phyloP scores from a whole-genome alignment of 2,329 filamentous ascomycete genomes.

The Lachnellula occidentalis region DNA sequence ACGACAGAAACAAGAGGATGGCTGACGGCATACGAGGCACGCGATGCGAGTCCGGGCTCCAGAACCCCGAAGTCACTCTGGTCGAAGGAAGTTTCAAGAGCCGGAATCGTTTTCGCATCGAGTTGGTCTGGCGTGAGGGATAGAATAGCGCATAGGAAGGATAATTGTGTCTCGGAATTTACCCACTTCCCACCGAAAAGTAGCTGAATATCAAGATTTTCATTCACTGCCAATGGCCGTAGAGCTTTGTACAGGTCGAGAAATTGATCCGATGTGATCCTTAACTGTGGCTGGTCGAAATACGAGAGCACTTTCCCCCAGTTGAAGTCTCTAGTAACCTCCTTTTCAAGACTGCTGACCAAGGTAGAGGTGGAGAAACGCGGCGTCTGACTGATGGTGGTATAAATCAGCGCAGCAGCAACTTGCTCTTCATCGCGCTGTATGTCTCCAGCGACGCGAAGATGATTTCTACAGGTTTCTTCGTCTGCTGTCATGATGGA shows the following conservation, averaged over 20 bases:
- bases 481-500: constrained; percentile 69
- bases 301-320: constrained; percentile 68
- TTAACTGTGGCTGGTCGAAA: constrained; percentile 75
- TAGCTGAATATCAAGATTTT: constrained; percentile 73
- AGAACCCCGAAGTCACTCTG: constrained; percentile 56
- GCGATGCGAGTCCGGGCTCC: constrained; percentile 52
- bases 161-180: constrained; percentile 79
- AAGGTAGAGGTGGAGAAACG: constrained; percentile 48
- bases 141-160: constrained; percentile 86
- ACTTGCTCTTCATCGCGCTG: constrained; percentile 78
- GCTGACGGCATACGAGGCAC: constrained; percentile 63
- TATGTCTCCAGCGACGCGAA: constrained; percentile 49
- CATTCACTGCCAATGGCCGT: constrained; percentile 61
- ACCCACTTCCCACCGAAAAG: constrained; percentile 90
- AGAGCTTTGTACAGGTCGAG: constrained; percentile 74
- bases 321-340: constrained; percentile 59
- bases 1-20: constrained; percentile 86
- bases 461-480: constrained; percentile 54
- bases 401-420: constrained; percentile 68
- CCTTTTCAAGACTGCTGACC: constrained; percentile 56
- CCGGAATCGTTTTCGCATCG: constrained; percentile 79
- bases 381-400: constrained; percentile 52
- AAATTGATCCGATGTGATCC: constrained; percentile 76
- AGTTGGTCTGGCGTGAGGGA: constrained; percentile 69
- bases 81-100: constrained; percentile 72